Percentiles rank a stretch among this genome's conserved stretches.
Conservation (phyloP, 768 basidiomycete species). For the Lentinula boryana region DNA sequence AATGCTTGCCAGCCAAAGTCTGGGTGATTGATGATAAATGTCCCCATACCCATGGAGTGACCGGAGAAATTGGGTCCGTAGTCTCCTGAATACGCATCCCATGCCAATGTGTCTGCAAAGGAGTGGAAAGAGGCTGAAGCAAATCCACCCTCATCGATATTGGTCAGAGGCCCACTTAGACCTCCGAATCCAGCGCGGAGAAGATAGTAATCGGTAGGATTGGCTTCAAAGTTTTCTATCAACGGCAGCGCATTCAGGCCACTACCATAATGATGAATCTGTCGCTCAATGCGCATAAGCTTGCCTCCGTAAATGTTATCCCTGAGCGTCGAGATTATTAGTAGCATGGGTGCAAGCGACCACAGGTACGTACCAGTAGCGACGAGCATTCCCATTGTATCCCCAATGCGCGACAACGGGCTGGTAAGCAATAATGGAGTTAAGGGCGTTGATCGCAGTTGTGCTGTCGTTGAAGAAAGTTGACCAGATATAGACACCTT, state of each 20-base stretch:
- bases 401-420: constrained; percentile 57
- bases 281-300: constrained; percentile 43
- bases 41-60: constrained; percentile 39
- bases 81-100: constrained; percentile 55
- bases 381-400: constrained; percentile 52
- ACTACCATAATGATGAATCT: constrained; percentile 55
- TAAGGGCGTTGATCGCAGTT: constrained; percentile 45
- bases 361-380: constrained; percentile 39
- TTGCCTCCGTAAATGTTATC: constrained; percentile 55
- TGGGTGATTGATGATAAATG: constrained; percentile 44
- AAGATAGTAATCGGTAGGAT: constrained; percentile 43
- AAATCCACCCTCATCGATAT: constrained; percentile 53
- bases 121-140: constrained; percentile 57
- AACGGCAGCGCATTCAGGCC: constrained; percentile 52
- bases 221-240: constrained; percentile 39
- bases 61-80: constrained; percentile 58
- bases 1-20: constrained; percentile 60
- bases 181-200: constrained; percentile 50
- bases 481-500: constrained; percentile 51
- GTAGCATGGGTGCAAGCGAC: background rate
- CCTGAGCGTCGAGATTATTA: constrained; percentile 23
- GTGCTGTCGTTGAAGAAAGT: constrained; percentile 47
- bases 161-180: constrained; percentile 44
- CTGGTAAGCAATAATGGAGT: constrained; percentile 52
- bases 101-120: constrained; percentile 48